phyloP scores from a whole-genome alignment of 305 asterid genomes.

The Fraxinus velutina region DNA sequence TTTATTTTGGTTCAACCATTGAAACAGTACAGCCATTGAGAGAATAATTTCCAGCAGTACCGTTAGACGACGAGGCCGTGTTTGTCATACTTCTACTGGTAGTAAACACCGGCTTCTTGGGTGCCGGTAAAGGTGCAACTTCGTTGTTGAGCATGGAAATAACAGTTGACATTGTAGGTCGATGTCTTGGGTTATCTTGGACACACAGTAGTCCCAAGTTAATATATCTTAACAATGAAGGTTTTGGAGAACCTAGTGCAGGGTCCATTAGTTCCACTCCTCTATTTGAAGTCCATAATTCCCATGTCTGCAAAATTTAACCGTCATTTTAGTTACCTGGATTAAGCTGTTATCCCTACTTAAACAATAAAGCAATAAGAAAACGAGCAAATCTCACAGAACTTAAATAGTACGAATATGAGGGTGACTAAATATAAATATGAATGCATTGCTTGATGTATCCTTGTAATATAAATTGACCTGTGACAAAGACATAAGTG shows the following conservation, averaged over 20 bases:
- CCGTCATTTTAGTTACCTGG: background rate
- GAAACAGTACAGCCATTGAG: constrained; percentile 34
- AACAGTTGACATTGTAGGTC: constrained; percentile 37
- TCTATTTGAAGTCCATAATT: constrained; percentile 33
- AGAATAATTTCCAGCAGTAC: constrained; percentile 11
- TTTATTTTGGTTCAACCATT: constrained; percentile 25
- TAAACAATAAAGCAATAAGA: background rate
- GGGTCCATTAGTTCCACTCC: constrained; percentile 35
- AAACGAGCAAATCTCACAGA: background rate
- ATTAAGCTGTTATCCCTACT: background rate
- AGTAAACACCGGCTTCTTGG: constrained; percentile 36
- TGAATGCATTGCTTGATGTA: background rate
- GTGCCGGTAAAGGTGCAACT: constrained; percentile 27
- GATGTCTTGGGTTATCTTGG: constrained; percentile 38
- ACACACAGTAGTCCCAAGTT: constrained; percentile 46
- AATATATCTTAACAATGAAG: constrained; percentile 27
- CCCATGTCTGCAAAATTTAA: constrained; percentile 38
- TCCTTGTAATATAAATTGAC: background rate
- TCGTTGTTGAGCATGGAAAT: constrained; percentile 36
- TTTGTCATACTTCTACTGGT: background rate
- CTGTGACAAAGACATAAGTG: background rate
- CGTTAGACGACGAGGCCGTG: background rate
- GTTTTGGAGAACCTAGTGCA: constrained; percentile 10
- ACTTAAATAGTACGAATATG: background rate
- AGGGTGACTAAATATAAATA: background rate